Base-by-base conservation (phyloP, 176 grass and related monocot genomes). In the Raddia guianensis region DNA sequence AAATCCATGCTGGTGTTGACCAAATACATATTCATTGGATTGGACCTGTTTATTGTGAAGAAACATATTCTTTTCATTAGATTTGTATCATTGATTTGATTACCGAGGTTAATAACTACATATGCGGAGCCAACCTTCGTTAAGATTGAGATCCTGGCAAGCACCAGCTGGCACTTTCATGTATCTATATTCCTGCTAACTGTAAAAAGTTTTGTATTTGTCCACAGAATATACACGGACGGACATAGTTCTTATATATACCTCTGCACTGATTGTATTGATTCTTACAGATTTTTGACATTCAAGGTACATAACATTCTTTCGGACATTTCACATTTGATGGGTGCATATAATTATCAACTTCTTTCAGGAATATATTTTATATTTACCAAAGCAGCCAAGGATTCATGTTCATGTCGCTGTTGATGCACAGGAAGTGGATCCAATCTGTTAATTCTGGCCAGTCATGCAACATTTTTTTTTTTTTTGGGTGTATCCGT, bases 171-270 rank as follows among this genome's bases (percentile, higher is more conserved):
- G 71, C 33, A 58, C 56, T 71, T 52, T 58, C 56, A 75, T 71
- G 72, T 77, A 77, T 81, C 72, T 70, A 73, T 49, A 66, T 85
- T 72, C 65, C 66, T 76, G 57, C 72, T 85, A 77, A 89, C 73
- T 90, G 83, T 82, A 73, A 77, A 78, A 82, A 86, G 59, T 86
- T 86, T 72, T 82, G 51, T 82, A 82, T 82, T 82, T 86, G 51
- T 49, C 44, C 73, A 90, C 73, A 82, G 59, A 86, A 86, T 67
- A 68, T 81, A 82, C 66, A 67, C 59, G 78, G 73, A 82, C 78
- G 83, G 82, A 86, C 66, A 90, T 90, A 78, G 82, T 77, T 55
- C 66, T 57, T 66, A 75, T 78, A 89, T 74, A 82, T 53, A 67
- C 61, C 66, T 18, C 45, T 68, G 77, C 74, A 82, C 72, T 76